Evolutionary conservation across 495 filamentous ascomycete species (phyloP).

Genomic region (Daldinia concentrica): DNA sequence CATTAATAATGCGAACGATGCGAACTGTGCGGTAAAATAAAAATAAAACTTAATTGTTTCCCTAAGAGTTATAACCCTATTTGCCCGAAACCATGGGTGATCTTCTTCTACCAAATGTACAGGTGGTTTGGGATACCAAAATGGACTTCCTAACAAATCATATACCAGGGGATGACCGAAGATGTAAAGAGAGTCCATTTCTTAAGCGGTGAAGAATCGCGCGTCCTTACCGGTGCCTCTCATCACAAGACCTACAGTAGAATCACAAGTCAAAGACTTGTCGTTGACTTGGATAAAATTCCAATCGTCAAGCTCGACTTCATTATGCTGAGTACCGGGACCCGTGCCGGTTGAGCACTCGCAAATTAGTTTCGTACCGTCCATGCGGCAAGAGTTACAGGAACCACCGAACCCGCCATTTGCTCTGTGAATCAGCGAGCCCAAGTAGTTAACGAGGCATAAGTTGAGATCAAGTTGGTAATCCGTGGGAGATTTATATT

Average conservation of each 20-base stretch:
- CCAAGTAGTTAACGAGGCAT: slow-evolving; percentile 35
- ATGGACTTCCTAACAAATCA: background rate
- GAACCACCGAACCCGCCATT: slow-evolving; percentile 27
- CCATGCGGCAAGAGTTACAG: slow-evolving; percentile 19
- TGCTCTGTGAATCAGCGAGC: slow-evolving; percentile 14
- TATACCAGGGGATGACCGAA: background rate
- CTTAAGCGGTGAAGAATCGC: slow-evolving; percentile 27
- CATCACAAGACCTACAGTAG: slow-evolving; percentile 15
- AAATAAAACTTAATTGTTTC: background rate
- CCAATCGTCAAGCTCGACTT: slow-evolving; percentile 31
- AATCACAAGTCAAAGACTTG: background rate
- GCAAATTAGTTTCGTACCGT: slow-evolving; percentile 27
- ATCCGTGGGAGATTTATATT: background rate
- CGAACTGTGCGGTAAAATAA: background rate
- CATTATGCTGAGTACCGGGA: slow-evolving; percentile 19
- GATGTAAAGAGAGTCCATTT: background rate
- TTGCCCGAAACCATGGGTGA: background rate
- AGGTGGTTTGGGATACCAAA: background rate
- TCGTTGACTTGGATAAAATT: slow-evolving; percentile 20
- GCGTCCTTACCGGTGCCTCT: slow-evolving; percentile 8
- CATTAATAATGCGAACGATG: background rate
- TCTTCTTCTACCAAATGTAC: background rate
- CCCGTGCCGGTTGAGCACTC: slow-evolving; percentile 13
- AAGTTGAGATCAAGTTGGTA: slow-evolving; percentile 28
- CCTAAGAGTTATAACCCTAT: background rate